Evolutionary conservation across 495 filamentous ascomycete genomes (phyloP).

Genomic region (Neurospora hispaniola): DNA sequence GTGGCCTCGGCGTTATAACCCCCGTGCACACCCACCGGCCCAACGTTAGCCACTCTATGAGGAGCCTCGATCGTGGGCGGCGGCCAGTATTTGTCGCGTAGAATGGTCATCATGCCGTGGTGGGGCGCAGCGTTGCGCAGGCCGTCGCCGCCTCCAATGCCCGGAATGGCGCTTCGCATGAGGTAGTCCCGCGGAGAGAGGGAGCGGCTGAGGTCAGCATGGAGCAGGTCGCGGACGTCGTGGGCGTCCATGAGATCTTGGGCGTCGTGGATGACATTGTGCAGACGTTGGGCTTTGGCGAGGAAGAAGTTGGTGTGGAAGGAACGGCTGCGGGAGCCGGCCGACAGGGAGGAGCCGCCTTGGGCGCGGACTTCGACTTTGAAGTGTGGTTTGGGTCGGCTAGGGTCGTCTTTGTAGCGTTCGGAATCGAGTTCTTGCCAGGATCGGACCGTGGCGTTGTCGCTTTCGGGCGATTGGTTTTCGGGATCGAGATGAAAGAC

Average conservation of each 20-base stretch:
- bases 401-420: neutral
- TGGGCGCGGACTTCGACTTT: neutral
- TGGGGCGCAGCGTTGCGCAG: constrained; percentile 33
- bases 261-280: neutral
- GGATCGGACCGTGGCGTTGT: neutral
- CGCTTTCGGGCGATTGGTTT: constrained; percentile 3
- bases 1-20: constrained; percentile 18
- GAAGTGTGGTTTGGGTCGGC: constrained; percentile 4
- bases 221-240: neutral
- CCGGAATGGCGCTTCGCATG: neutral
- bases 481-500: constrained; percentile 48
- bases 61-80: constrained; percentile 55
- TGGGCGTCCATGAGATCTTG: neutral
- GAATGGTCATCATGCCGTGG: constrained; percentile 25
- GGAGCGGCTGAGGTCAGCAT: neutral
- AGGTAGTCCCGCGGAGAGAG: neutral
- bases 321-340: neutral
- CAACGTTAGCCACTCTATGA: constrained; percentile 36
- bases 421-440: neutral
- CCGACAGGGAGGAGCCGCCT: neutral
- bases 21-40: constrained; percentile 15
- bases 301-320: neutral
- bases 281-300: neutral
- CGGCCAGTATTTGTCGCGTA: constrained; percentile 56
- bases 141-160: neutral